phyloP scores from a whole-genome alignment of 495 filamentous ascomycete genomes.

The Aspergillus steynii region DNA sequence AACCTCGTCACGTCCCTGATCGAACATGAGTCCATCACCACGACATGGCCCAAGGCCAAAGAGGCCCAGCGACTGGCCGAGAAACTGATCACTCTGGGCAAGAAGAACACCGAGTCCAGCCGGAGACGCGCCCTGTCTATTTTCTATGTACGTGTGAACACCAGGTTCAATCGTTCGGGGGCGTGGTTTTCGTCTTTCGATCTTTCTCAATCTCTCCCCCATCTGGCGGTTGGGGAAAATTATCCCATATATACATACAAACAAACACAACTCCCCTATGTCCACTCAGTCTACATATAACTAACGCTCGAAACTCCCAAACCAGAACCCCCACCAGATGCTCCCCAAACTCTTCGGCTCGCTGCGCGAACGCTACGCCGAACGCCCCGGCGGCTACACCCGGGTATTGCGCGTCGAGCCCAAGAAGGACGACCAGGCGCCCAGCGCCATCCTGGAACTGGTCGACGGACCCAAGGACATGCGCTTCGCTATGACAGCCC shows the following conservation, averaged over 20 bases:
- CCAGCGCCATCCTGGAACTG: conserved; percentile 89
- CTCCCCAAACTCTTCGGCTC: conserved; percentile 87
- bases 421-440: conserved; percentile 71
- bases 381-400: conserved; percentile 91
- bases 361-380: conserved; percentile 73
- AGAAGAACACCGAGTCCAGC: conserved; percentile 81
- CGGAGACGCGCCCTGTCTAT: conserved; percentile 66
- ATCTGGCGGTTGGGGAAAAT: not conserved
- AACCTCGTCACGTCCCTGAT: conserved; percentile 97
- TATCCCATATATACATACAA: too few relatives aligned
- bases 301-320: not conserved
- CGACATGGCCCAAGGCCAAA: conserved; percentile 95
- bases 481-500: conserved; percentile 89
- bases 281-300: not conserved
- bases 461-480: conserved; percentile 95
- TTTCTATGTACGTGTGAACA: conserved; percentile 69
- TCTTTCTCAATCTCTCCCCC: not conserved
- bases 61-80: conserved; percentile 92
- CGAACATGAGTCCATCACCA: conserved; percentile 86
- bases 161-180: not conserved
- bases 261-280: too few relatives aligned
- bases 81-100: conserved; percentile 88
- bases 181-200: not conserved
- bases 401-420: conserved; percentile 87
- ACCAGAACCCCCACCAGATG: conserved; percentile 60